Evolutionary conservation across 2,329 filamentous ascomycete species (phyloP).

Genomic region (Colletotrichum acutatum): DNA sequence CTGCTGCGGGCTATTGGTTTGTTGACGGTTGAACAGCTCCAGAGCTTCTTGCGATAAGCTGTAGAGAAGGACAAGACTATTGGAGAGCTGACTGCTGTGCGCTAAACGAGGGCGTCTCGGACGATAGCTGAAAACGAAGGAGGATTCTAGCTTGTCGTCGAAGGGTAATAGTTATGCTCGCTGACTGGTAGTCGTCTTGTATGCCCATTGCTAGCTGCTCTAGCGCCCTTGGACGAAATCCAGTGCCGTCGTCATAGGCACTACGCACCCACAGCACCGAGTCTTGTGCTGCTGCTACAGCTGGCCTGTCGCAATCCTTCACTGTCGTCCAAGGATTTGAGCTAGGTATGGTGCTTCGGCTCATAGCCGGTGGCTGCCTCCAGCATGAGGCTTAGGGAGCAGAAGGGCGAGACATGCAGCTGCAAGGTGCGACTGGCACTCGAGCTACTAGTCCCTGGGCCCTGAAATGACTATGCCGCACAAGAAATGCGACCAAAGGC

Average conservation of each 20-base stretch:
- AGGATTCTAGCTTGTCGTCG: background rate
- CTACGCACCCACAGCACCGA: background rate
- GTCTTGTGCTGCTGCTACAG: background rate
- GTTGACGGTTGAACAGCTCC: background rate
- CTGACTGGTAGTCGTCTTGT: constrained; percentile 11
- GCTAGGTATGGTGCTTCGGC: constrained; percentile 9
- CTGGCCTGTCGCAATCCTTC: background rate
- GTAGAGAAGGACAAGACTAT: constrained; percentile 20
- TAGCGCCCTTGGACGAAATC: background rate
- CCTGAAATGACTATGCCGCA: constrained; percentile 15
- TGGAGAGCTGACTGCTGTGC: constrained; percentile 7
- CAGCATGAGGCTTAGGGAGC: constrained; percentile 22
- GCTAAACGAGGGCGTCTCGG: background rate
- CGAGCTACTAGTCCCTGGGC: constrained; percentile 15
- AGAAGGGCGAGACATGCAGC: constrained; percentile 29
- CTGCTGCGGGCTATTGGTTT: background rate
- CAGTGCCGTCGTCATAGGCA: constrained; percentile 16
- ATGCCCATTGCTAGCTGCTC: background rate
- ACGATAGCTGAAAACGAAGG: constrained; percentile 13
- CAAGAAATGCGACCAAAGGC: constrained; percentile 14
- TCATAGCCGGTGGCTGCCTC: constrained; percentile 26
- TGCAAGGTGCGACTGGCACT: constrained; percentile 26
- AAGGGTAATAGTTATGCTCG: background rate
- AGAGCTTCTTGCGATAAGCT: background rate
- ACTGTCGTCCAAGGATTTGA: background rate